Percentiles rank a stretch among this genome's conserved stretches.
These are phyloP conservation scores for Rhodotorula paludigena DNA, from an alignment of 768 basidiomycete species.

Conservation along the genomic window DNA sequence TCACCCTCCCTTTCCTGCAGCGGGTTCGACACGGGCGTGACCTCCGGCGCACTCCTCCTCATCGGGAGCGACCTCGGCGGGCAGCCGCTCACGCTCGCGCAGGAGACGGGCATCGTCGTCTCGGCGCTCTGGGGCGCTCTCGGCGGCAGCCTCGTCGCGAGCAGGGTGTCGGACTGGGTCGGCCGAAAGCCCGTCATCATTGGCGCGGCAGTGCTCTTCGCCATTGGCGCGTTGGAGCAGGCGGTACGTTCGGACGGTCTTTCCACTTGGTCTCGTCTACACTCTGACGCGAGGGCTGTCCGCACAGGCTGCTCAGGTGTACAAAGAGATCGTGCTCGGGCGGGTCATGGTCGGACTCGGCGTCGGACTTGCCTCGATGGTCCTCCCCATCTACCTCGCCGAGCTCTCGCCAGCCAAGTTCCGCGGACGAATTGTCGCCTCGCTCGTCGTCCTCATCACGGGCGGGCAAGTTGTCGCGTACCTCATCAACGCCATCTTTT, in stretches of 20 bases:
- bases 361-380: slow-evolving; percentile 27
- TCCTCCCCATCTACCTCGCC: slow-evolving; percentile 33
- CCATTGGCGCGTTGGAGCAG: slow-evolving; percentile 34
- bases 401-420: slow-evolving; percentile 30
- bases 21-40: slow-evolving; percentile 34
- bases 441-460: slow-evolving; percentile 32
- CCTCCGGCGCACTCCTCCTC: slow-evolving; percentile 22
- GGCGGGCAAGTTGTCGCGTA: slow-evolving; percentile 38
- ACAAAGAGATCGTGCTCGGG: slow-evolving; percentile 36
- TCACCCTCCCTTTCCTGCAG: not conserved
- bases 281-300: too few relatives aligned
- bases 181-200: slow-evolving; percentile 34
- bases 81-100: slow-evolving; percentile 5
- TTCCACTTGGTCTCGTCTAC: too few relatives aligned
- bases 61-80: slow-evolving; percentile 17
- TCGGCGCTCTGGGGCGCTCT: slow-evolving; percentile 21
- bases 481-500: slow-evolving; percentile 23
- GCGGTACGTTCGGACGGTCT: too few relatives aligned
- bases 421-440: slow-evolving; percentile 32
- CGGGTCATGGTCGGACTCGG: slow-evolving; percentile 27
- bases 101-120: slow-evolving; percentile 31
- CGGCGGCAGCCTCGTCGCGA: slow-evolving; percentile 9
- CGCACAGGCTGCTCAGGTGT: slow-evolving; percentile 30
- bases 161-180: slow-evolving; percentile 11
- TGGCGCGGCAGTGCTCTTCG: slow-evolving; percentile 19